These are phyloP conservation scores for Aspergillus biplanus DNA, from an alignment of 495 filamentous ascomycete genomes.

Conservation along the genomic window DNA sequence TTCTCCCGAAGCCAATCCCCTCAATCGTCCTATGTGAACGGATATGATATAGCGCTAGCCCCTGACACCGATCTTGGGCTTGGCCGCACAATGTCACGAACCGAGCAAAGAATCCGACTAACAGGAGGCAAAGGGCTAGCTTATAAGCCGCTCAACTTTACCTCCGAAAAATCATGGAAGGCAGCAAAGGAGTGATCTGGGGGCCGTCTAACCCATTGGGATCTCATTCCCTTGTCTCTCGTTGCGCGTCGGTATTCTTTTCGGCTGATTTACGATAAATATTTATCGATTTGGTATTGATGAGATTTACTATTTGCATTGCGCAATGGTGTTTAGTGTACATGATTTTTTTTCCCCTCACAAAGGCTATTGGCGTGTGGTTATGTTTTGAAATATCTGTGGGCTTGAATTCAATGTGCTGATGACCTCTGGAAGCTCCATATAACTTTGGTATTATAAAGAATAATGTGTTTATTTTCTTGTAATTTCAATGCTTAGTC, in stretches of 20 bases:
- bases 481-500: too few relatives aligned
- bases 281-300: conserved; percentile 3
- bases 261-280: not conserved
- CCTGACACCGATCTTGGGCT: conserved; percentile 42
- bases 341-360: not conserved
- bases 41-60: conserved; percentile 45
- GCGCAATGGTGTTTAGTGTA: conserved; percentile 10
- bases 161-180: conserved; percentile 29
- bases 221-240: too few relatives aligned
- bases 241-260: too few relatives aligned
- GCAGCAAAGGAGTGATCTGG: conserved; percentile 9
- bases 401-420: too few relatives aligned
- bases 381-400: too few relatives aligned
- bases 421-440: too few relatives aligned
- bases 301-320: conserved; percentile 19
- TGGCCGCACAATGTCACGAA: conserved; percentile 45
- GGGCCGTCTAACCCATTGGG: not conserved
- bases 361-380: too few relatives aligned
- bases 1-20: conserved; percentile 38
- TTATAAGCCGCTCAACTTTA: conserved; percentile 45
- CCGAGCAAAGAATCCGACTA: conserved; percentile 43
- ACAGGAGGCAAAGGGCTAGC: conserved; percentile 48
- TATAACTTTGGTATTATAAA: too few relatives aligned
- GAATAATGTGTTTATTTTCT: too few relatives aligned
- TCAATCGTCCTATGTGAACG: conserved; percentile 31